Evolutionary conservation across 106 monocot genomes (phyloP).

Genomic region (Acorus calamus): DNA sequence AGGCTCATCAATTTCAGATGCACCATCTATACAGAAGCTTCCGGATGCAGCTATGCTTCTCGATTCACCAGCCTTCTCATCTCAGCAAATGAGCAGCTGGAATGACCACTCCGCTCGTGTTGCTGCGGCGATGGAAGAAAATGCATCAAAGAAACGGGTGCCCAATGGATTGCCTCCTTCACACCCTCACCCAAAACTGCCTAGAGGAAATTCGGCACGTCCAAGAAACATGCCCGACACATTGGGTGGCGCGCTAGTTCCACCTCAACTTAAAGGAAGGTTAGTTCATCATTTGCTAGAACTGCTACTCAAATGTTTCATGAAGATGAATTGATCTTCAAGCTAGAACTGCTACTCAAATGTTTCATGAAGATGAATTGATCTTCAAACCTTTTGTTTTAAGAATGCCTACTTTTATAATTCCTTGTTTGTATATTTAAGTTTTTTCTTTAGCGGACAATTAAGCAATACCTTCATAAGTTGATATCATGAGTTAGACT

Average conservation of each 20-base stretch:
- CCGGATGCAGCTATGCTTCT: constrained; percentile 68
- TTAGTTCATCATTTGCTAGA: constrained; percentile 15
- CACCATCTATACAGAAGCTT: constrained; percentile 35
- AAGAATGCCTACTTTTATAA: no score
- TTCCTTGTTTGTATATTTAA: no score
- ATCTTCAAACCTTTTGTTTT: no score
- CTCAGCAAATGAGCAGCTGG: constrained; percentile 10
- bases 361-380: no score
- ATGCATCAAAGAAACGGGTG: constrained; percentile 55
- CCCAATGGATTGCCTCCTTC: constrained; percentile 41
- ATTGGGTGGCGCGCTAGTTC: constrained; percentile 28
- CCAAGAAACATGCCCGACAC: constrained; percentile 32
- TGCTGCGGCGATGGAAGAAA: constrained; percentile 25
- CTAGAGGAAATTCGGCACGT: constrained; percentile 28
- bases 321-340: no score
- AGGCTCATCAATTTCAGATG: constrained; percentile 8
- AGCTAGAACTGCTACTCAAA: no score
- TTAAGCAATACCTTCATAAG: no score
- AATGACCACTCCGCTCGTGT: constrained; percentile 32
- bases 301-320: no score
- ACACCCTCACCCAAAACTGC: constrained; percentile 32
- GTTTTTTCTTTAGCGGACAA: no score
- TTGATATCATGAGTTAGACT: no score
- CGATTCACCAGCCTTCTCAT: constrained; percentile 28
- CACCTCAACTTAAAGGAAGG: constrained; percentile 90